These are phyloP conservation scores for Myochromella boudieri DNA, from an alignment of 768 basidiomycete genomes.

Conservation along the genomic window DNA sequence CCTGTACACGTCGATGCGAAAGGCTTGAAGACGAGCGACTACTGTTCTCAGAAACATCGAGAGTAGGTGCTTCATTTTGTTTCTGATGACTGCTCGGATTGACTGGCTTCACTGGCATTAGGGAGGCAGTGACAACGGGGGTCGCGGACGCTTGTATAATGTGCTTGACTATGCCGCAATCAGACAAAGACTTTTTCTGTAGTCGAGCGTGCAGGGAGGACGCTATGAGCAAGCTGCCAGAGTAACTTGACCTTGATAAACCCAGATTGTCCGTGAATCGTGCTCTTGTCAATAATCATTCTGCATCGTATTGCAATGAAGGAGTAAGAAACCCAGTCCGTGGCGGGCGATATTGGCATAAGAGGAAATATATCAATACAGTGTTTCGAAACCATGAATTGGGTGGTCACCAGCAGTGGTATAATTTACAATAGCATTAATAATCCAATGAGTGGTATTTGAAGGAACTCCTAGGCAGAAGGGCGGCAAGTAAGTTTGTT, in stretches of 20 bases:
- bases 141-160: constrained; percentile 59
- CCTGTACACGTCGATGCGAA: constrained; percentile 54
- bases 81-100: constrained; percentile 4
- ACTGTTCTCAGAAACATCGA: constrained; percentile 60
- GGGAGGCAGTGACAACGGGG: constrained; percentile 58
- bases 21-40: constrained; percentile 50
- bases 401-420: too few species aligned
- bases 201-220: constrained; percentile 56
- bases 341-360: too few species aligned
- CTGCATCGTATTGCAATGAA: too few species aligned
- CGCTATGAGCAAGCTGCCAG: constrained; percentile 34
- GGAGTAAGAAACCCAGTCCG: too few species aligned
- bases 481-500: constrained; percentile 5
- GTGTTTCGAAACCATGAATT: too few species aligned
- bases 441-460: too few species aligned
- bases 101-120: constrained; percentile 24
- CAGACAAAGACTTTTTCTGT: constrained; percentile 63
- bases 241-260: too few species aligned
- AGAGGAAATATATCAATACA: too few species aligned
- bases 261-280: too few species aligned
- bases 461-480: not conserved
- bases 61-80: constrained; percentile 48
- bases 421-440: too few species aligned
- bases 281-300: too few species aligned
- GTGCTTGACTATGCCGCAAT: constrained; percentile 62